Conservation (phyloP, 176 grass and related monocot genomes). For the Raddia guianensis region DNA sequence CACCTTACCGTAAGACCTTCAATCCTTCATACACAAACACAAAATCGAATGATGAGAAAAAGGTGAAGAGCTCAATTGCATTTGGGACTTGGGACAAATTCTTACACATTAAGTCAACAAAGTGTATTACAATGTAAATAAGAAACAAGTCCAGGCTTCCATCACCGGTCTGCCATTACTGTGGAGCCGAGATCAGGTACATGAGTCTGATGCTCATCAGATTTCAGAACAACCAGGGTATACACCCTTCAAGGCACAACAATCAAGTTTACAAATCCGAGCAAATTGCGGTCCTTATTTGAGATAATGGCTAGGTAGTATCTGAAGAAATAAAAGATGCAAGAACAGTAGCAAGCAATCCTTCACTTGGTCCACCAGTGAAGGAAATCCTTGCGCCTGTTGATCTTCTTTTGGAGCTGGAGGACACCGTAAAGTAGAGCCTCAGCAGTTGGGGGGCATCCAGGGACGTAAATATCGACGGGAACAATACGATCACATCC, state of each 20-base stretch:
- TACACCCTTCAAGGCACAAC: constrained; percentile 42
- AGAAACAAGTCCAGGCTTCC: constrained; percentile 29
- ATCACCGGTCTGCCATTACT: constrained; percentile 24
- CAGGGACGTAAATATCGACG: constrained; percentile 89
- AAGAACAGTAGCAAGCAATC: constrained; percentile 1
- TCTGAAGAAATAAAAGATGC: constrained; percentile 32
- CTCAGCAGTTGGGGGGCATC: constrained; percentile 94
- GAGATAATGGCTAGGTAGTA: constrained; percentile 32
- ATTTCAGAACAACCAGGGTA: neutral
- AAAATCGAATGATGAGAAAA: neutral
- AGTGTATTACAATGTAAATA: constrained; percentile 36
- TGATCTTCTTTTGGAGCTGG: constrained; percentile 98
- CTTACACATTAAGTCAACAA: constrained; percentile 13
- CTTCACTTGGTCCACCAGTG: constrained; percentile 95
- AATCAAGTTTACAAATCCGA: constrained; percentile 25
- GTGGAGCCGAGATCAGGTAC: constrained; percentile 8
- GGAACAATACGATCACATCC: constrained; percentile 97
- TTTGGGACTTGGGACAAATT: neutral
- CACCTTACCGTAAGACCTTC: too few species aligned
- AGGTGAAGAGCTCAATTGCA: neutral
- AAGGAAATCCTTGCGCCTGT: constrained; percentile 96
- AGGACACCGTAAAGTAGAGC: constrained; percentile 94
- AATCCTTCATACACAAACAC: too few species aligned
- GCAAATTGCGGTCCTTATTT: constrained; percentile 52
- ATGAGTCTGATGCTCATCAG: constrained; percentile 22